These are phyloP conservation scores for Komagataella populi DNA, from an alignment of 805 yeast species.

Conservation along the genomic window DNA sequence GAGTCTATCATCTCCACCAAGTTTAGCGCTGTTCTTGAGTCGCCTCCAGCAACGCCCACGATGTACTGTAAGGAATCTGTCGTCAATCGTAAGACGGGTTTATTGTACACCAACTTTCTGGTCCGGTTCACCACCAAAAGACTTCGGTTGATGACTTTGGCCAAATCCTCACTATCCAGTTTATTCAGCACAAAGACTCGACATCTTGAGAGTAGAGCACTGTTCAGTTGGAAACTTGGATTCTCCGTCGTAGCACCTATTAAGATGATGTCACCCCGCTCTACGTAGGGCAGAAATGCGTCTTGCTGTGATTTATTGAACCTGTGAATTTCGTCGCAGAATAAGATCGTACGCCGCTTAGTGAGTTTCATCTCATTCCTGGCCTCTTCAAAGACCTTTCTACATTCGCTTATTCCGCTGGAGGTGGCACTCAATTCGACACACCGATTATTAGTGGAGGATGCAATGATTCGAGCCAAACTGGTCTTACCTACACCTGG, in stretches of 20 bases:
- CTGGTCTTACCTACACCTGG: constrained; percentile 96
- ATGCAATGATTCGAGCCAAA: constrained; percentile 42
- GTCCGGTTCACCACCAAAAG: constrained; percentile 43
- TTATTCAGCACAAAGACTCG: constrained; percentile 59
- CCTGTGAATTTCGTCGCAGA: constrained; percentile 89
- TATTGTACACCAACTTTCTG: constrained; percentile 35
- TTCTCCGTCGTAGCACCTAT: constrained; percentile 98
- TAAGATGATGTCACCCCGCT: constrained; percentile 65
- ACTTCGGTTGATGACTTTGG: constrained; percentile 42
- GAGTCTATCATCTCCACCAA: constrained; percentile 63
- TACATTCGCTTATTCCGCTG: constrained; percentile 52
- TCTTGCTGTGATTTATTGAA: constrained; percentile 84
- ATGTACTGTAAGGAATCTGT: constrained; percentile 52
- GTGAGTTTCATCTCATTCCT: constrained; percentile 29
- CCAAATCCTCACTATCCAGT: constrained; percentile 34
- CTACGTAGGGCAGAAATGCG: constrained; percentile 69
- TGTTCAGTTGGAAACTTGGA: constrained; percentile 69
- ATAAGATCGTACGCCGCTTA: constrained; percentile 49
- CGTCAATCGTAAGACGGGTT: constrained; percentile 36
- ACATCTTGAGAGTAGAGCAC: constrained; percentile 77
- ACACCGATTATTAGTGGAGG: constrained; percentile 38
- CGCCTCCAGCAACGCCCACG: constrained; percentile 72
- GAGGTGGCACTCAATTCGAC: constrained; percentile 81
- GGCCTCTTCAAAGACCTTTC: constrained; percentile 43
- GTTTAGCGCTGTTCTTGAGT: constrained; percentile 75